phyloP scores from a whole-genome alignment of 2,329 filamentous ascomycete genomes.

The Pyrenochaeta sp. region DNA sequence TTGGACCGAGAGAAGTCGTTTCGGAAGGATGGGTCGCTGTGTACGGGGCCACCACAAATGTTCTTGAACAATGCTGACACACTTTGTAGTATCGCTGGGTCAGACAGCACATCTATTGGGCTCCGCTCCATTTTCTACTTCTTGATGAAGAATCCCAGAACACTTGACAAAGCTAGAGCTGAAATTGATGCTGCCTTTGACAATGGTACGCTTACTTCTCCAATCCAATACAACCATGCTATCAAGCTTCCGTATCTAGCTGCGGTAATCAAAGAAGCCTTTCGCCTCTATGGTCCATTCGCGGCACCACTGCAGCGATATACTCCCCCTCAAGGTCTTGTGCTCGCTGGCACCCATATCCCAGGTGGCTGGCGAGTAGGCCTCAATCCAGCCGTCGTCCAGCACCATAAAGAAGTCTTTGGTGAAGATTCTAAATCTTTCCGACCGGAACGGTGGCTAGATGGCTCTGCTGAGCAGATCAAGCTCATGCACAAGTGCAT shows the following conservation, averaged over 20 bases:
- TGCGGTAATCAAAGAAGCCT: slow-evolving; percentile 78
- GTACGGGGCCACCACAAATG: slow-evolving; percentile 33
- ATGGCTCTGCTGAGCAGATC: slow-evolving; percentile 62
- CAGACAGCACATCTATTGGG: slow-evolving; percentile 48
- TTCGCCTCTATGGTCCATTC: slow-evolving; percentile 76
- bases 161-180: slow-evolving; percentile 13
- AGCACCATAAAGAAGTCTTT: slow-evolving; percentile 71
- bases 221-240: slow-evolving; percentile 52
- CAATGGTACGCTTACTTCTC: slow-evolving; percentile 15
- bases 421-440: slow-evolving; percentile 71
- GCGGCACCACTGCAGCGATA: slow-evolving; percentile 76
- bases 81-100: slow-evolving; percentile 41
- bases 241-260: slow-evolving; percentile 77
- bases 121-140: slow-evolving; percentile 51
- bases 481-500: slow-evolving; percentile 72
- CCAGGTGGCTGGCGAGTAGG: slow-evolving; percentile 76
- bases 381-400: slow-evolving; percentile 78
- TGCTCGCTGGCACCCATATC: slow-evolving; percentile 69
- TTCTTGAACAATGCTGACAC: background rate
- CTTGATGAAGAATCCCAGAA: slow-evolving; percentile 44
- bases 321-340: slow-evolving; percentile 69
- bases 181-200: slow-evolving; percentile 29
- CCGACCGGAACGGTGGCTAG: slow-evolving; percentile 72
- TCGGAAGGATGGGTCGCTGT: slow-evolving; percentile 39
- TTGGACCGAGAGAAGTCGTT: slow-evolving; percentile 35